Evolutionary conservation across 2,329 filamentous ascomycete genomes (phyloP).

Genomic region (Diplodia intermedia): DNA sequence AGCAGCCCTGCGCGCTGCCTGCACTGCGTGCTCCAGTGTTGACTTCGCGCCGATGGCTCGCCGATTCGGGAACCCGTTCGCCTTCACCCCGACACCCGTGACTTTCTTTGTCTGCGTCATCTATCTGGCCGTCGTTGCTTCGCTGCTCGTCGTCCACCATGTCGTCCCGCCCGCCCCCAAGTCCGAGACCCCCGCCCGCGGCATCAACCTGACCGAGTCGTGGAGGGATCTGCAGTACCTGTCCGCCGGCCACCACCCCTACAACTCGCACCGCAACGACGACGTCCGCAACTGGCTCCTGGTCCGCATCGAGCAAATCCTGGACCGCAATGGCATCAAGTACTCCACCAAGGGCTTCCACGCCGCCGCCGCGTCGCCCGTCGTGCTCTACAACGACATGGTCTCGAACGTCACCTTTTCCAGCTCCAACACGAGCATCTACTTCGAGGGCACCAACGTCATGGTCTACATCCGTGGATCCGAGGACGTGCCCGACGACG

Average conservation of each 20-base stretch:
- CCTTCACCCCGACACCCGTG: slow-evolving; percentile 81
- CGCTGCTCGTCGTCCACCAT: slow-evolving; percentile 76
- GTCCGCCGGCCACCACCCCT: slow-evolving; percentile 80
- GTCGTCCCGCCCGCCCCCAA: slow-evolving; percentile 64
- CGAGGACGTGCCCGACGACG: slow-evolving; percentile 65
- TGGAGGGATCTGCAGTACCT: slow-evolving; percentile 83
- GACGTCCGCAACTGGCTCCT: slow-evolving; percentile 79
- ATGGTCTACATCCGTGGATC: slow-evolving; percentile 88
- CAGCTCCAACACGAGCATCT: slow-evolving; percentile 62
- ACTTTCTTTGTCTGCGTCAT: slow-evolving; percentile 77
- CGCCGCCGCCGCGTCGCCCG: slow-evolving; percentile 38
- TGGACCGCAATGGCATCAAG: slow-evolving; percentile 65
- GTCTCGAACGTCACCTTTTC: slow-evolving; percentile 79
- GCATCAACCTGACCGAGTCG: slow-evolving; percentile 82
- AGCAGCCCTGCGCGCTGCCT: slow-evolving; percentile 3
- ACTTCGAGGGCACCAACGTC: slow-evolving; percentile 93
- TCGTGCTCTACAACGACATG: slow-evolving; percentile 79
- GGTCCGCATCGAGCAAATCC: slow-evolving; percentile 71
- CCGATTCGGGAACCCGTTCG: slow-evolving; percentile 59
- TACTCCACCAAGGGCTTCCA: slow-evolving; percentile 47
- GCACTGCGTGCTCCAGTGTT: slow-evolving; percentile 3
- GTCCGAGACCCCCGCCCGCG: slow-evolving; percentile 54
- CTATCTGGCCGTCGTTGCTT: slow-evolving; percentile 79
- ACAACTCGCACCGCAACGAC: slow-evolving; percentile 86
- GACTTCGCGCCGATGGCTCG: slow-evolving; percentile 11